A percentile compares a stretch with the other conserved stretches of the same genome.
These are phyloP conservation scores for Sphaerostilbella broomeana DNA, from an alignment of 2,329 filamentous ascomycete species.

Conservation along the genomic window DNA sequence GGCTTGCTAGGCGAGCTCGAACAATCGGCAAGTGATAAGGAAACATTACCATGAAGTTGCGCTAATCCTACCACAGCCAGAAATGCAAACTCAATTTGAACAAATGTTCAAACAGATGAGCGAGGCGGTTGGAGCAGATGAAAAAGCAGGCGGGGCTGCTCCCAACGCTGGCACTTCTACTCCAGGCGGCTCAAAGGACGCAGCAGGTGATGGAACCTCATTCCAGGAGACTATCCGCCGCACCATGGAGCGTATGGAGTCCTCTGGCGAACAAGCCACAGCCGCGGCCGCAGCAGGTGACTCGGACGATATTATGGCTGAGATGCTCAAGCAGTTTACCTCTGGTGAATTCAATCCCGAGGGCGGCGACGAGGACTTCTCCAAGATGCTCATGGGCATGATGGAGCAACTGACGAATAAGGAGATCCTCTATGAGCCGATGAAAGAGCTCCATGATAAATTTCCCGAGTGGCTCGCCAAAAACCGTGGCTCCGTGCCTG, in stretches of 20 bases:
- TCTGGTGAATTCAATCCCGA: constrained; percentile 56
- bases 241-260: constrained; percentile 95
- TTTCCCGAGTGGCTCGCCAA: constrained; percentile 84
- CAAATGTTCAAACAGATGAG: constrained; percentile 68
- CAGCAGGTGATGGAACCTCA: constrained; percentile 30
- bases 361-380: constrained; percentile 71
- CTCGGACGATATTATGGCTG: constrained; percentile 75
- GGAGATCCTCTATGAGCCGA: constrained; percentile 95
- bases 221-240: constrained; percentile 91
- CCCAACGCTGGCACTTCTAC: not conserved
- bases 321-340: constrained; percentile 78
- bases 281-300: constrained; percentile 64
- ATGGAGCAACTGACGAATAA: constrained; percentile 99
- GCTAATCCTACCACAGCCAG: constrained; percentile 38
- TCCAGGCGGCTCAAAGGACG: constrained; percentile 18
- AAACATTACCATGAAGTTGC: not conserved
- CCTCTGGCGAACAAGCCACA: constrained; percentile 77
- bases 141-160: constrained; percentile 12
- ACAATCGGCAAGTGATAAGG: constrained; percentile 48
- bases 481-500: constrained; percentile 58
- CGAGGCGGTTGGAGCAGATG: constrained; percentile 36
- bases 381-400: constrained; percentile 93
- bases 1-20: constrained; percentile 69
- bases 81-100: constrained; percentile 75
- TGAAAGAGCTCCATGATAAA: constrained; percentile 93